Evolutionary conservation across 2,329 filamentous ascomycete species (phyloP).

Genomic region (Ophiostoma sp.): DNA sequence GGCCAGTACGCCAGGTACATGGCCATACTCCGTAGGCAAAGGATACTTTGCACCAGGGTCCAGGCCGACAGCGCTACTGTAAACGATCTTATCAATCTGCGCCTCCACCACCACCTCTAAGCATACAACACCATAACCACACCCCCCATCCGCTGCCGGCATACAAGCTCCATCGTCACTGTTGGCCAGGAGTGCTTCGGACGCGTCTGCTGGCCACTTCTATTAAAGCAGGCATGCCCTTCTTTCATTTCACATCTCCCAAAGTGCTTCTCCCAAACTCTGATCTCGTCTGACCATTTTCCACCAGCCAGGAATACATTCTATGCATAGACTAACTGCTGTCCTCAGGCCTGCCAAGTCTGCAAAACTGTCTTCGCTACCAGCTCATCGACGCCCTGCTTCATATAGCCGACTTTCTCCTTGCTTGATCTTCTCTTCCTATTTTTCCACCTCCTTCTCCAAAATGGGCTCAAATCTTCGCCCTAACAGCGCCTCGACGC

Average conservation of each 20-base stretch:
- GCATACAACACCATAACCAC: background rate
- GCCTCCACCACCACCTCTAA: conserved; percentile 3
- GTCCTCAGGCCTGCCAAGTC: background rate
- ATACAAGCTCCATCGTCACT: conserved; percentile 7
- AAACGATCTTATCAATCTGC: conserved; percentile 13
- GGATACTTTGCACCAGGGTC: too few species aligned
- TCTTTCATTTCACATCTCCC: background rate
- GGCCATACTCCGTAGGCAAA: too few species aligned
- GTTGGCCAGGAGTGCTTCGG: background rate
- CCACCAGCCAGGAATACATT: background rate
- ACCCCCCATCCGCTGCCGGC: background rate
- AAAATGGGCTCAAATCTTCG: conserved; percentile 22
- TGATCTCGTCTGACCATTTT: background rate
- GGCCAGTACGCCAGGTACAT: too few species aligned
- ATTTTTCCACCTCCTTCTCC: background rate
- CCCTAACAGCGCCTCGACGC: conserved; percentile 25
- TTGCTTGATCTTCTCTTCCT: background rate
- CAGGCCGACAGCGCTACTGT: background rate
- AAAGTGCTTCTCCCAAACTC: background rate
- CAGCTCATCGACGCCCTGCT: background rate
- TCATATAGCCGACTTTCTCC: background rate
- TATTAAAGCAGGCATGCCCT: background rate
- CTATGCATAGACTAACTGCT: background rate
- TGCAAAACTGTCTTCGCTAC: background rate
- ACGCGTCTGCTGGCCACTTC: background rate